These are phyloP conservation scores for Clavaria fumosa DNA, from an alignment of 768 basidiomycete species.

Conservation along the genomic window DNA sequence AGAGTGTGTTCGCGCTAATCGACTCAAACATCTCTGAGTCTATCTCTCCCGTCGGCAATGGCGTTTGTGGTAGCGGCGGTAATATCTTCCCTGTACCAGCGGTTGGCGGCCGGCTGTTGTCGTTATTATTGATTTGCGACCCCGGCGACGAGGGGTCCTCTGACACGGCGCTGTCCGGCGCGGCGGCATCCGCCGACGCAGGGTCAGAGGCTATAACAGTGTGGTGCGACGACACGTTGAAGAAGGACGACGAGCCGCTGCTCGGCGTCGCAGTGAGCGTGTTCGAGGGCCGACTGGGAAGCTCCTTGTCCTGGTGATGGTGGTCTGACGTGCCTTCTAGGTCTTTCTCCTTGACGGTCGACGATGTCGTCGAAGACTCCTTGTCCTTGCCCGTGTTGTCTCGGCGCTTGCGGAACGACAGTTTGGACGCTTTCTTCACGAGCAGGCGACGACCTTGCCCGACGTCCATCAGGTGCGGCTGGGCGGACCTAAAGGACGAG, in stretches of 20 bases:
- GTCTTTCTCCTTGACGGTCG: constrained; percentile 29
- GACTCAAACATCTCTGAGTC: constrained; percentile 55
- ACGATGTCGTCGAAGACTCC: too few relatives aligned
- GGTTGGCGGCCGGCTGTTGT: constrained; percentile 5
- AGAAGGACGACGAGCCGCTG: constrained; percentile 72
- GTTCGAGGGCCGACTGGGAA: constrained; percentile 26
- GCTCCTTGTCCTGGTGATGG: constrained; percentile 25
- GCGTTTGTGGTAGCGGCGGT: constrained; percentile 23
- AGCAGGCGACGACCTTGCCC: constrained; percentile 37
- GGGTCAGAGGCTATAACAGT: constrained; percentile 13
- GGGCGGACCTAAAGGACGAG: constrained; percentile 23
- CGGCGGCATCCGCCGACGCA: too few relatives aligned
- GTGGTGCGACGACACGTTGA: constrained; percentile 58
- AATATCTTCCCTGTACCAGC: constrained; percentile 8
- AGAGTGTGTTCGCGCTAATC: constrained; percentile 61
- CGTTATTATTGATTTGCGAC: constrained; percentile 11
- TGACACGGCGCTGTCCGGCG: too few relatives aligned
- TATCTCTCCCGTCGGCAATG: constrained; percentile 50
- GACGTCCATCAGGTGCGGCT: constrained; percentile 31
- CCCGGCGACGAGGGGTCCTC: constrained; percentile 5
- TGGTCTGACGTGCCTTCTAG: constrained; percentile 20
- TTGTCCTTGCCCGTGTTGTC: constrained; percentile 39
- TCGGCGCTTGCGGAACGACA: constrained; percentile 70
- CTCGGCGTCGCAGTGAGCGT: constrained; percentile 51
- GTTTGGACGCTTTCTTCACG: constrained; percentile 60